A percentile compares a stretch with the other conserved stretches of the same genome.
These are phyloP conservation scores for Musa itinerans DNA, from an alignment of 176 grass and related monocot species.

Conservation along the genomic window DNA sequence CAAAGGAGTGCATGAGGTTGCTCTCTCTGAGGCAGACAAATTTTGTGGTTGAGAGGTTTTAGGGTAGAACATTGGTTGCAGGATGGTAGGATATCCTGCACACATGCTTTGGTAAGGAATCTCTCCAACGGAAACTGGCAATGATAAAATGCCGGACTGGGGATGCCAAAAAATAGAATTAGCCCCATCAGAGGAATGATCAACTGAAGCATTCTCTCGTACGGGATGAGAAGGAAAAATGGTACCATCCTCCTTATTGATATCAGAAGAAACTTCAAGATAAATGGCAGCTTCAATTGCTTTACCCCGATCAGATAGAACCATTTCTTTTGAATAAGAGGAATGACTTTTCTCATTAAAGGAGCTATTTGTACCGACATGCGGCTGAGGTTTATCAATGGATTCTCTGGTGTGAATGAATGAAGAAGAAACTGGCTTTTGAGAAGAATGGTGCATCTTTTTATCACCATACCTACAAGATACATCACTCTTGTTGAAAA, in stretches of 20 bases:
- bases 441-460: constrained; percentile 35
- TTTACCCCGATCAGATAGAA: constrained; percentile 27
- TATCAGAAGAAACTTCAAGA: constrained; percentile 31
- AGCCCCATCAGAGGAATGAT: too few relatives aligned
- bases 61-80: constrained; percentile 43
- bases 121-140: constrained; percentile 55
- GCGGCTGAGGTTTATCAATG: constrained; percentile 18
- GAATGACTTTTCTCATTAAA: constrained; percentile 24
- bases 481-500: neutral
- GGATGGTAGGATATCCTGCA: constrained; percentile 38
- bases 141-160: constrained; percentile 61
- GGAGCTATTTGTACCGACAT: neutral
- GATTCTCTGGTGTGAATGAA: constrained; percentile 20
- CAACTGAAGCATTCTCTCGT: constrained; percentile 33
- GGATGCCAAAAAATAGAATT: neutral
- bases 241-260: constrained; percentile 18
- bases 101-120: constrained; percentile 46
- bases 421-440: constrained; percentile 29
- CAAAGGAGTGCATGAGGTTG: constrained; percentile 19
- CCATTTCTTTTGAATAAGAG: constrained; percentile 19
- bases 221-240: constrained; percentile 27
- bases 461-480: constrained; percentile 70
- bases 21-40: constrained; percentile 28
- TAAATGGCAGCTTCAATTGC: constrained; percentile 24
- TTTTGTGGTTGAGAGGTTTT: constrained; percentile 28